Evolutionary conservation across 140 eudicot genomes (phyloP).

Genomic region (Bidens hawaiensis): DNA sequence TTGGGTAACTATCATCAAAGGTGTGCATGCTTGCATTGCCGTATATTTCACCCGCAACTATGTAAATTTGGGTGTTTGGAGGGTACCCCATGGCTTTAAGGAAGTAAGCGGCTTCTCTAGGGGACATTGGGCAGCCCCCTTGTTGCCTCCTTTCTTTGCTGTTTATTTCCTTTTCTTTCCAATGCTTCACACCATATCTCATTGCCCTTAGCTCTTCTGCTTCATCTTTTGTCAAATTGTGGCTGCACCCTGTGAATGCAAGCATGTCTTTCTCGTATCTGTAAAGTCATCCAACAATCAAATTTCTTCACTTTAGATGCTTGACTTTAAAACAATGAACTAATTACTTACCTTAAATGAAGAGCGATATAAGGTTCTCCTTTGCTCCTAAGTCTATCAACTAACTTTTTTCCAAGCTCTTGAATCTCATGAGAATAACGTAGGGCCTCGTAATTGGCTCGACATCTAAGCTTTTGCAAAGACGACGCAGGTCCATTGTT

Average conservation of each 20-base stretch:
- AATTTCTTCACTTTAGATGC: neutral
- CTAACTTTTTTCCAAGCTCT: slow-evolving; percentile 52
- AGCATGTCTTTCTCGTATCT: slow-evolving; percentile 98
- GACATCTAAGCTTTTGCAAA: slow-evolving; percentile 80
- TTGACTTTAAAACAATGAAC: neutral
- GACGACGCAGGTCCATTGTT: slow-evolving; percentile 69
- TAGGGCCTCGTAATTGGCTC: slow-evolving; percentile 79
- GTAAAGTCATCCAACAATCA: slow-evolving; percentile 12
- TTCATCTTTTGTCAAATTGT: slow-evolving; percentile 55
- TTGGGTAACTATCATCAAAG: slow-evolving; percentile 49
- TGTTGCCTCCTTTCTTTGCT: slow-evolving; percentile 48
- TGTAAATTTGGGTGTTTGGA: slow-evolving; percentile 52
- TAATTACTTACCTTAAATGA: slow-evolving; percentile 71
- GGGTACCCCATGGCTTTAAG: slow-evolving; percentile 95
- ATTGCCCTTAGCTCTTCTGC: slow-evolving; percentile 64
- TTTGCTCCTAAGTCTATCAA: slow-evolving; percentile 53
- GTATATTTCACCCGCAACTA: slow-evolving; percentile 85
- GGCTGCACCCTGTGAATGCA: slow-evolving; percentile 93
- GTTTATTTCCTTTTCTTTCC: slow-evolving; percentile 95
- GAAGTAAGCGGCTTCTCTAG: slow-evolving; percentile 88
- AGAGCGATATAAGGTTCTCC: slow-evolving; percentile 82
- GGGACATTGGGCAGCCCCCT: slow-evolving; percentile 97
- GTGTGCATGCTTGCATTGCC: slow-evolving; percentile 66
- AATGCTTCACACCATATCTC: slow-evolving; percentile 72
- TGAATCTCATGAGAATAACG: slow-evolving; percentile 69